Conservation (phyloP, 352 stramenopile genomes). For the Phytophthora sp. region DNA sequence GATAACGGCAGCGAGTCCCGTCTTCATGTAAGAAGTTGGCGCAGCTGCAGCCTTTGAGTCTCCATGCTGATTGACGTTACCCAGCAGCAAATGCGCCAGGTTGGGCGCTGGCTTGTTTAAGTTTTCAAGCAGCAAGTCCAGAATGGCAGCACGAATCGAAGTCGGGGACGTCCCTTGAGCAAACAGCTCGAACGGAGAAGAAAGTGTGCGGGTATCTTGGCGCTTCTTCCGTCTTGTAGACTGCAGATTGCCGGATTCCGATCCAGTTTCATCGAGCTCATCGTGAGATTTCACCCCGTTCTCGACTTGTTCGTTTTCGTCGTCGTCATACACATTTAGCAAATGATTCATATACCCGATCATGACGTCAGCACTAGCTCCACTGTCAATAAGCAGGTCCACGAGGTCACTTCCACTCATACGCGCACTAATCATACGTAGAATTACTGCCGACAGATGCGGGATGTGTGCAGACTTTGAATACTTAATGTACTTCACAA, state of each 20-base stretch:
- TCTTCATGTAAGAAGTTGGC: constrained; percentile 48
- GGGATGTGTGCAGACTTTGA: constrained; percentile 77
- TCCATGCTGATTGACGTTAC: constrained; percentile 51
- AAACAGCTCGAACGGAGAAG: constrained; percentile 56
- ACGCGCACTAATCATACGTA: constrained; percentile 71
- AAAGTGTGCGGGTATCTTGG: constrained; percentile 51
- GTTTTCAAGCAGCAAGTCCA: constrained; percentile 84
- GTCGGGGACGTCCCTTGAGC: constrained; percentile 41
- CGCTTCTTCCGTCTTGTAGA: constrained; percentile 47
- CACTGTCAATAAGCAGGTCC: constrained; percentile 72
- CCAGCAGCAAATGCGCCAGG: constrained; percentile 73
- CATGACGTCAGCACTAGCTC: constrained; percentile 69
- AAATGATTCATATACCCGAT: constrained; percentile 83
- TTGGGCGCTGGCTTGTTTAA: constrained; percentile 79
- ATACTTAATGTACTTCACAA: constrained; percentile 88
- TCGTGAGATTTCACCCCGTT: constrained; percentile 26
- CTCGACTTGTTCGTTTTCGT: constrained; percentile 36
- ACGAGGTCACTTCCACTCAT: constrained; percentile 68
- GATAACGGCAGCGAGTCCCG: constrained; percentile 69
- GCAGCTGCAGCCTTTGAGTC: constrained; percentile 33
- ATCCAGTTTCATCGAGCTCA: constrained; percentile 30
- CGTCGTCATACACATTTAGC: constrained; percentile 70
- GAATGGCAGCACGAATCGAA: constrained; percentile 69
- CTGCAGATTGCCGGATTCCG: constrained; percentile 40
- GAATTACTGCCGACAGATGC: constrained; percentile 69